Evolutionary conservation across 148 eudicot species (phyloP).

Genomic region (Pouteria glomerata): DNA sequence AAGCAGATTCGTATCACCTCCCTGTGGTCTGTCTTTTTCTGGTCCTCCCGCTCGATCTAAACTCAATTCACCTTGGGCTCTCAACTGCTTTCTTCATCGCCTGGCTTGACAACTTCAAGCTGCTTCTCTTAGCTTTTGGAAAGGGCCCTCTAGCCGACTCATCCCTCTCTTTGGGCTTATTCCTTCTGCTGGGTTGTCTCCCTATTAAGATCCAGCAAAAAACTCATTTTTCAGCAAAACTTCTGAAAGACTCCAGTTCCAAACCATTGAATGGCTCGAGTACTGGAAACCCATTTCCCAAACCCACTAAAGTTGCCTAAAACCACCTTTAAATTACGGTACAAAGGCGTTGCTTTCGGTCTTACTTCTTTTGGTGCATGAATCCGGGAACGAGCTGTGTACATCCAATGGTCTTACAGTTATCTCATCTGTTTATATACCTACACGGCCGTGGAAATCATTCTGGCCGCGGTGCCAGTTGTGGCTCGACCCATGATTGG

Average conservation of each 20-base stretch:
- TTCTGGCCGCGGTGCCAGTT: slow-evolving; percentile 8
- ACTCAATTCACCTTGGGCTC: slow-evolving; percentile 23
- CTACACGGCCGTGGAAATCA: slow-evolving; percentile 18
- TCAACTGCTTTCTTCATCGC: slow-evolving; percentile 25
- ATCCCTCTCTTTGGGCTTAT: slow-evolving; percentile 15
- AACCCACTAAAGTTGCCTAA: no score
- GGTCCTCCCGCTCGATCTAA: slow-evolving; percentile 26
- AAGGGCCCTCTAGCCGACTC: slow-evolving; percentile 18
- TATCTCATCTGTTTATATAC: slow-evolving; percentile 10
- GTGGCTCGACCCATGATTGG: slow-evolving; percentile 23
- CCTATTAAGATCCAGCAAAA: slow-evolving; percentile 22
- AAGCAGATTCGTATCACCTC: slow-evolving; percentile 24
- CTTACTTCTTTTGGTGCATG: slow-evolving; percentile 5
- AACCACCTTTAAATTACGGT: no score
- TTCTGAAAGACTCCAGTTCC: background rate
- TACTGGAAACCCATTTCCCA: no score
- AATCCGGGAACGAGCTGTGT: slow-evolving; percentile 14
- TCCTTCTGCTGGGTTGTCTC: slow-evolving; percentile 12
- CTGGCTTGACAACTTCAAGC: slow-evolving; percentile 40
- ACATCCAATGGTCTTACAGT: slow-evolving; percentile 3
- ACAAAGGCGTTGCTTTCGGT: no score
- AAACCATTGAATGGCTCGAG: no score
- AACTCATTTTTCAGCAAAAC: background rate
- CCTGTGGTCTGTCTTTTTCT: slow-evolving; percentile 19
- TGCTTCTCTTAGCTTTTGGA: slow-evolving; percentile 23